Evolutionary conservation across 2,329 filamentous ascomycete genomes (phyloP), one percentile per base, ranked within the genome.

Genomic region (Hymenoscyphus fructigenus): DNA sequence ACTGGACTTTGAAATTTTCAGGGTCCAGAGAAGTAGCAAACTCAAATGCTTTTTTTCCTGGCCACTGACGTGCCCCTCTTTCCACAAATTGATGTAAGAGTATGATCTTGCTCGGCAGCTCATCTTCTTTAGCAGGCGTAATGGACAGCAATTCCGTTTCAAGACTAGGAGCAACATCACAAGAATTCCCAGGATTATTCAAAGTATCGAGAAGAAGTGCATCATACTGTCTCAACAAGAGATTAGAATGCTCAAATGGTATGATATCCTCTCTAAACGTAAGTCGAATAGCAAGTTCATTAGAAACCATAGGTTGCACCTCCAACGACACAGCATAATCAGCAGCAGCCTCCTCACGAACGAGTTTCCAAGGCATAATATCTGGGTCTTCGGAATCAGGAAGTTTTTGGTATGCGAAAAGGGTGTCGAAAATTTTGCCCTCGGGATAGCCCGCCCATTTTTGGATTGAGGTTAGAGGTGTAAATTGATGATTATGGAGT

Each of bases 291-390:
- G 80, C 76, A 1, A 96, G 72, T 2, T 75, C 71, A 0, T 81
- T 82, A 0, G 78, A 69, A 0, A 70, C 61, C 0, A 73, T 75
- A 0, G 89, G 87, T 65, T 93, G 87, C 38, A 96, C 77, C 75
- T 97, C 93, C 23, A 97, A 79, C 0, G 94, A 97, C 0, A 96
- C 78, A 0, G 89, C 81, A 75, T 94, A 97, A 70, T 96, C 91
- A 1, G 91, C 86, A 1, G 82, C 85, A 5, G 90, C 89, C 60
- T 85, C 80, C 65, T 96, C 92, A 17, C 86, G 79, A 0, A 85
- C 67, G 0, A 91, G 68, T 6, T 79, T 79, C 89, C 91, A 96
- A 0, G 82, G 78, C 3, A 73, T 55, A 4, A 36, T 41, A 41
- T 55, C 55, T 0, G 75, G 63, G 17, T 70, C 61, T 1, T 70